Conservation (phyloP, 2,329 filamentous ascomycete genomes). For the Dactylellina parvicollis region DNA sequence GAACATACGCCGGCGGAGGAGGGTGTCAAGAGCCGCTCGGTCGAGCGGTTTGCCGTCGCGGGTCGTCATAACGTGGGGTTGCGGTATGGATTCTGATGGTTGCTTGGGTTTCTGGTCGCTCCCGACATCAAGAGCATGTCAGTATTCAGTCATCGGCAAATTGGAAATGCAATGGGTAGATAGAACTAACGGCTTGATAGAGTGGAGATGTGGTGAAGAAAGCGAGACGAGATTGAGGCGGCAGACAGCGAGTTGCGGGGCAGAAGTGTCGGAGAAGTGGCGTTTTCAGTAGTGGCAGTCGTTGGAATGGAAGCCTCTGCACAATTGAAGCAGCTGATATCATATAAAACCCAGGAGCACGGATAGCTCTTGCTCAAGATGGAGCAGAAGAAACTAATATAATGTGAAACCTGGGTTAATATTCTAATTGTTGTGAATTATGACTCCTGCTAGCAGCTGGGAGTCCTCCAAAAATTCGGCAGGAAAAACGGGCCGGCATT, state of each 20-base stretch:
- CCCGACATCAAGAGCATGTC: too few species aligned
- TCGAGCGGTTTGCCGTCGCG: constrained; percentile 91
- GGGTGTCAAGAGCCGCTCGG: constrained; percentile 79
- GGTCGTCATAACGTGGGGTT: constrained; percentile 69
- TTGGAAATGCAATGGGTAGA: neutral
- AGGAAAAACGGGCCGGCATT: constrained; percentile 22
- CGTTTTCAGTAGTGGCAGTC: constrained; percentile 9
- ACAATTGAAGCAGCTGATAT: constrained; percentile 33
- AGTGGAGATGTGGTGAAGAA: constrained; percentile 7
- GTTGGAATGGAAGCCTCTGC: constrained; percentile 32
- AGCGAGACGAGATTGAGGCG: neutral
- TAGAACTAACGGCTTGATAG: constrained; percentile 19
- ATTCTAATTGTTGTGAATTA: neutral
- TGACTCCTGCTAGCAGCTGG: constrained; percentile 39
- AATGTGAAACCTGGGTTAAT: neutral
- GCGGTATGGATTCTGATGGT: neutral
- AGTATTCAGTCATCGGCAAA: too few species aligned
- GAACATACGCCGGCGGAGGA: constrained; percentile 89
- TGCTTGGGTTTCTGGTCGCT: neutral
- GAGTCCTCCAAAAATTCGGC: constrained; percentile 16
- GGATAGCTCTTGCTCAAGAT: neutral
- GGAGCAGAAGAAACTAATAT: neutral
- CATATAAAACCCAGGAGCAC: constrained; percentile 23
- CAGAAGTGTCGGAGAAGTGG: neutral
- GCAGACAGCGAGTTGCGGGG: constrained; percentile 21